Evolutionary conservation across 106 monocot genomes (phyloP), one percentile per base, ranked within the genome.

Genomic region (Acorus calamus): DNA sequence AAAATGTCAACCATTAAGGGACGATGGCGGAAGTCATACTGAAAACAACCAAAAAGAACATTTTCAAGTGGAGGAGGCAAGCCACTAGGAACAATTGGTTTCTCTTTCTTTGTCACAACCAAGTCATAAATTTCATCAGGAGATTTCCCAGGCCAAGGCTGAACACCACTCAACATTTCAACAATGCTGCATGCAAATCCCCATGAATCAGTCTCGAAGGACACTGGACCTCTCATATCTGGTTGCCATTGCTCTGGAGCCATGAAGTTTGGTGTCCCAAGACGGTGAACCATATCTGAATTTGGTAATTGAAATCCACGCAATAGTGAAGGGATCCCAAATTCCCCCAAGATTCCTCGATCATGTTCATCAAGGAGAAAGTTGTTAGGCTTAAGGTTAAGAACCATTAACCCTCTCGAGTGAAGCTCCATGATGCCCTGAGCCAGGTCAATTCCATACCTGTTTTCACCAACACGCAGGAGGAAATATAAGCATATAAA

Each of bases 201-300:
- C 94, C 94, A 94, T 57, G 94, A 76, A 80, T 94, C 94, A 11
- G 89, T 90, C 54, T 94, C 94, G 64, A 59, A 81, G 59, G 80
- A 84, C 66, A 94, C 67, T 11, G 94, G 94, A 14, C 94, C 94
- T 42, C 89, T 79, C 13, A 78, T 62, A 47, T 68, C 70, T 64
- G 94, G 87, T 66, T 94, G 68, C 86, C 86, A 94, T 57, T 94
- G 94, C 72, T 94, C 94, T 60, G 94, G 94, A 58, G 90, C 86
- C 94, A 94, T 90, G 81, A 90, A 94, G 60, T 87, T 83, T 63
- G 84, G 79, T 48, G 83, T 84, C 41, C 94, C 94, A 54, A 82
- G 68, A 60, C 76, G 81, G 55, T 79, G 81, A 61, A 76, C 65
- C 10, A 86, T 50, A 57, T 91, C 76, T 7, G 78, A 46, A 66